A percentile compares a stretch with the other conserved stretches of the same genome.
These are phyloP conservation scores for Ensete glaucum DNA, from an alignment of 176 grass and related monocot species.

Conservation along the genomic window DNA sequence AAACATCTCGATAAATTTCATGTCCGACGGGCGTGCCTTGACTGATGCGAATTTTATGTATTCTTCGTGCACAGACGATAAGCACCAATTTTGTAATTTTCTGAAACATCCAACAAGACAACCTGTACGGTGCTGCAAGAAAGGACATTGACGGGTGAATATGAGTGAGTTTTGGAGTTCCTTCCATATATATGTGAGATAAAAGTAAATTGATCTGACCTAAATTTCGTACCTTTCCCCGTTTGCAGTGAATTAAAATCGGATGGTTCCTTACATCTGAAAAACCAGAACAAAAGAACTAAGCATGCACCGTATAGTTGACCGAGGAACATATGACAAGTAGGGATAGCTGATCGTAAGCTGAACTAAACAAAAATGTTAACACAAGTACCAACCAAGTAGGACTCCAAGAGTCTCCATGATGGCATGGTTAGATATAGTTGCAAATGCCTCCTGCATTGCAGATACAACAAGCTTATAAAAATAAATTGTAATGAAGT, in stretches of 20 bases:
- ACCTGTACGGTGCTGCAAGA: constrained; percentile 10
- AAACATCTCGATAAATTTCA: not conserved
- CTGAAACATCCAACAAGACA: constrained; percentile 12
- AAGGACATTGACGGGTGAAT: not conserved
- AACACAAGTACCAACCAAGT: constrained; percentile 21
- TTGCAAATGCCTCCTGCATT: constrained; percentile 18
- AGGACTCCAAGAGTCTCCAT: constrained; percentile 22
- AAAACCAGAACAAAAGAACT: not conserved
- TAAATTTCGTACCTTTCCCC: constrained; percentile 20
- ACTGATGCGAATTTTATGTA: not conserved
- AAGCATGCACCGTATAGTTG: not conserved
- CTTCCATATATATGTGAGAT: not conserved
- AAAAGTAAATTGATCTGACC: too few species aligned
- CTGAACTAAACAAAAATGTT: not conserved
- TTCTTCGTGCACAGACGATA: not conserved
- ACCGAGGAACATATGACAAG: not conserved
- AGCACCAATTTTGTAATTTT: constrained; percentile 7
- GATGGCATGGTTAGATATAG: constrained; percentile 14
- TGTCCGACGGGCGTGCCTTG: not conserved
- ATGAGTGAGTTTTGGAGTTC: not conserved
- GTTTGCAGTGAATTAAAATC: constrained; percentile 21
- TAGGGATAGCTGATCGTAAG: not conserved
- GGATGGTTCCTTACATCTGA: constrained; percentile 28
- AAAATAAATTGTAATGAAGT: not conserved
- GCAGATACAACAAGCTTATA: not conserved